These are phyloP conservation scores for Onygenales sp. DNA, from an alignment of 2,329 filamentous ascomycete genomes.

Conservation along the genomic window DNA sequence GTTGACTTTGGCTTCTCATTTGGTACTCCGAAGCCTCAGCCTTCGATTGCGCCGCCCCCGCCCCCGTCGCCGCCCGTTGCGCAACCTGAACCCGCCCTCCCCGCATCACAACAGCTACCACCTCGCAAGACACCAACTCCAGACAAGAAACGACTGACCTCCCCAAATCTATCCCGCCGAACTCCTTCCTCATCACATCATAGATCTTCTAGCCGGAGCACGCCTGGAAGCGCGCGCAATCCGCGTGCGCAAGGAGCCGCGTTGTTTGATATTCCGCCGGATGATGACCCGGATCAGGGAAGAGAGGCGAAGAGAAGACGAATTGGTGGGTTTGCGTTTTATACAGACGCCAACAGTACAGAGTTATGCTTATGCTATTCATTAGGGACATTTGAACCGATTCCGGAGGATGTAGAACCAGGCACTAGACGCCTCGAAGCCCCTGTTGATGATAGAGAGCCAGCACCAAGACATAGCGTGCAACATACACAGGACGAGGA, in stretches of 20 bases:
- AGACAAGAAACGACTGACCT: conserved; percentile 7
- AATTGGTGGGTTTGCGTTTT: conserved; percentile 8
- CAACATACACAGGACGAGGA: neutral
- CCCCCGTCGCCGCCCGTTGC: conserved; percentile 12
- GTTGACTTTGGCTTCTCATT: conserved; percentile 44
- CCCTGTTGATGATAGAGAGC: neutral
- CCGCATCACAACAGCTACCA: neutral
- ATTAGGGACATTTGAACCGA: conserved; percentile 4
- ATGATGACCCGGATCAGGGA: conserved; percentile 19
- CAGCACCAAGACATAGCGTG: neutral
- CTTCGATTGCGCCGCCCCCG: conserved; percentile 17
- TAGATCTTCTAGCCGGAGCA: conserved; percentile 14
- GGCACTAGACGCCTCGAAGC: neutral
- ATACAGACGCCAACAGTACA: neutral
- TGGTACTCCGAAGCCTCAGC: conserved; percentile 21
- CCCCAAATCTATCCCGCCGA: conserved; percentile 14
- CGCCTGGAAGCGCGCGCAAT: conserved; percentile 25
- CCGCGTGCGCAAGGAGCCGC: conserved; percentile 22
- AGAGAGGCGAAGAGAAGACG: conserved; percentile 11
- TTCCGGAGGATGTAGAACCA: conserved; percentile 10
- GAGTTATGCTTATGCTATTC: neutral
- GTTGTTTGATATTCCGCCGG: conserved; percentile 27
- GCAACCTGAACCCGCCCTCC: neutral
- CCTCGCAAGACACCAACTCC: conserved; percentile 8
- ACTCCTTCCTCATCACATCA: conserved; percentile 9